Evolutionary conservation across 2,329 filamentous ascomycete species (phyloP).

Genomic region (Ophiostoma novo-ulmi): DNA sequence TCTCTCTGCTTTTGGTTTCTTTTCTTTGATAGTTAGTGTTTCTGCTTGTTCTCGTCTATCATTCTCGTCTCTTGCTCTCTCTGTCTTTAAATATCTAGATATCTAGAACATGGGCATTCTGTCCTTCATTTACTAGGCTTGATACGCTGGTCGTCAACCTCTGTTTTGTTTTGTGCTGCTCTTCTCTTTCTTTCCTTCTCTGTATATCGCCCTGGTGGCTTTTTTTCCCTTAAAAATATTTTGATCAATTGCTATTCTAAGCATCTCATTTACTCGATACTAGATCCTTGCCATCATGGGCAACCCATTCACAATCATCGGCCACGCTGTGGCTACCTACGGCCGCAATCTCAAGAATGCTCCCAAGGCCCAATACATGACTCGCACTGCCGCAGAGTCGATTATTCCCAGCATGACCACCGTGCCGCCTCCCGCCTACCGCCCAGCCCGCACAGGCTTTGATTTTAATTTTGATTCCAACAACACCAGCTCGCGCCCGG

Average conservation of each 20-base stretch:
- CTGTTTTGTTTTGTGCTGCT: neutral
- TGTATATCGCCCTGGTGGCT: neutral
- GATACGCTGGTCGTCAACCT: conserved; percentile 7
- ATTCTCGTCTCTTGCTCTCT: neutral
- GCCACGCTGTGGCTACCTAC: conserved; percentile 23
- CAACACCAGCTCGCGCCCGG: neutral
- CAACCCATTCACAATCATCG: conserved; percentile 17
- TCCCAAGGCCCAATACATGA: conserved; percentile 27
- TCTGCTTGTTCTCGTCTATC: neutral
- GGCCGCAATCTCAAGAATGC: conserved; percentile 26
- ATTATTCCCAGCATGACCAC: conserved; percentile 26
- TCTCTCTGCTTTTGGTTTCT: neutral
- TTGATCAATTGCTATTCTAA: neutral
- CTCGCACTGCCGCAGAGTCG: conserved; percentile 24
- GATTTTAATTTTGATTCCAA: neutral
- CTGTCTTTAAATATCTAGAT: neutral
- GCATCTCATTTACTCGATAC: neutral
- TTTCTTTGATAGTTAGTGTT: neutral
- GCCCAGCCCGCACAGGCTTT: neutral
- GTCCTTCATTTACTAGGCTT: neutral
- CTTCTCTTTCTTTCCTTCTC: neutral
- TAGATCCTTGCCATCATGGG: neutral
- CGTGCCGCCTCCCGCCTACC: neutral
- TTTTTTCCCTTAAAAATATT: neutral
- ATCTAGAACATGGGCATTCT: neutral